These are phyloP conservation scores for Actinomortierella wolfii DNA, from an alignment of 371 early-diverging fungal genomes.

Conservation along the genomic window DNA sequence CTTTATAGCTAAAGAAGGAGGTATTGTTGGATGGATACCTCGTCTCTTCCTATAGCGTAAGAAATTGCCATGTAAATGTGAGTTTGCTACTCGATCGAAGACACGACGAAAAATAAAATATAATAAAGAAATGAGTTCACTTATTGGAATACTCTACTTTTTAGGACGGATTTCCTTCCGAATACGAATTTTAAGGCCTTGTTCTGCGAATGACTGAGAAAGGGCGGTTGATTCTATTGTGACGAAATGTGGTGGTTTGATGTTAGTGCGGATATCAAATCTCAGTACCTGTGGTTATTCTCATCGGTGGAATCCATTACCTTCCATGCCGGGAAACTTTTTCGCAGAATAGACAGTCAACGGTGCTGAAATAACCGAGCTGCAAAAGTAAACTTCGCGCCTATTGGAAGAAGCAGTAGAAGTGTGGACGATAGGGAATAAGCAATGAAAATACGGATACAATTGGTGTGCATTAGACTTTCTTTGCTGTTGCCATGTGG, in stretches of 20 bases:
- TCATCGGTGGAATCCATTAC: constrained; percentile 5
- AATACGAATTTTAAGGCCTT: constrained; percentile 94
- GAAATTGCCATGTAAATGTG: too few species aligned
- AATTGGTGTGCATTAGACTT: neutral
- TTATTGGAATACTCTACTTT: constrained; percentile 15
- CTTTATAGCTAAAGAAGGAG: too few species aligned
- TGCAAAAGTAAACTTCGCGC: constrained; percentile 80
- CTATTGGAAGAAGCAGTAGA: constrained; percentile 4
- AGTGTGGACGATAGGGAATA: too few species aligned
- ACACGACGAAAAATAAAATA: too few species aligned
- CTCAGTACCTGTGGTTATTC: too few species aligned
- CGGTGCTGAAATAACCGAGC: constrained; percentile 74
- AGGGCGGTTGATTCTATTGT: constrained; percentile 81
- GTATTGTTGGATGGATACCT: too few species aligned
- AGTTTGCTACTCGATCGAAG: too few species aligned
- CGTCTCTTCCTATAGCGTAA: too few species aligned
- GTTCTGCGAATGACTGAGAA: constrained; percentile 92
- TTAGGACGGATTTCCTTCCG: constrained; percentile 62
- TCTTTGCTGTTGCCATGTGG: neutral
- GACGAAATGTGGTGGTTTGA: neutral
- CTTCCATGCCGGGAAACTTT: constrained; percentile 92
- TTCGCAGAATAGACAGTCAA: constrained; percentile 96
- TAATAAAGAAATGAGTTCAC: too few species aligned
- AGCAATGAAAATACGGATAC: neutral
- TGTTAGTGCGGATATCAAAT: too few species aligned